Evolutionary conservation across 176 grass and related monocot species (phyloP).

Genomic region (Musa itinerans): DNA sequence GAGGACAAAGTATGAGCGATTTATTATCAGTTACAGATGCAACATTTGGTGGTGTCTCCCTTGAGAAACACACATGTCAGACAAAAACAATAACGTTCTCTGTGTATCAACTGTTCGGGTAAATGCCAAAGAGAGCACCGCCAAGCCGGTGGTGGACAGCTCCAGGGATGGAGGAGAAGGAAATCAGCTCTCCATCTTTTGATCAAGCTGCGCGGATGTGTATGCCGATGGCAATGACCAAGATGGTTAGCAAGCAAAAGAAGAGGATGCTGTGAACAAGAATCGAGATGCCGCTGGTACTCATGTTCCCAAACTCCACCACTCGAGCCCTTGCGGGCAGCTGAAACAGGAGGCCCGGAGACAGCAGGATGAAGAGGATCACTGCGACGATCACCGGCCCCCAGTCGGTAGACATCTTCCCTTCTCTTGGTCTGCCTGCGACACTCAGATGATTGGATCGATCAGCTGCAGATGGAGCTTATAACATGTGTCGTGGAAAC

Average conservation of each 20-base stretch:
- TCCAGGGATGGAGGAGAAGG: neutral
- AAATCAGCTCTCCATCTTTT: neutral
- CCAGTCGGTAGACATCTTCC: conserved; percentile 1
- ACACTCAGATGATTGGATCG: neutral
- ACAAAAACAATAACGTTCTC: no score
- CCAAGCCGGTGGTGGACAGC: neutral
- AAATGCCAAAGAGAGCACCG: neutral
- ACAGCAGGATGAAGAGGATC: conserved; percentile 9
- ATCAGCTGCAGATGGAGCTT: neutral
- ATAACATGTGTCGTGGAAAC: neutral
- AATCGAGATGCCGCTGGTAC: conserved; percentile 9
- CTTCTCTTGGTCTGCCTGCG: neutral
- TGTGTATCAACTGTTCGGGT: neutral
- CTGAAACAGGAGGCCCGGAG: conserved; percentile 3
- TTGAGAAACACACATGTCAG: no score
- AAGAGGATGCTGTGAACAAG: conserved; percentile 11
- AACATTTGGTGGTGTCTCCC: no score
- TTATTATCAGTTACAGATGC: neutral
- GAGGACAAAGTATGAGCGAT: neutral
- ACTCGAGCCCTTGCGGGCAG: conserved; percentile 3
- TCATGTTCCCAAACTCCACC: conserved; percentile 12
- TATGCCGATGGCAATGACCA: conserved; percentile 7
- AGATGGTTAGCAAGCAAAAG: conserved; percentile 6
- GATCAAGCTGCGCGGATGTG: conserved; percentile 4
- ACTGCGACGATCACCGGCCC: conserved; percentile 2